Base-by-base conservation (phyloP, 1,139 yeast species). In the Protomyces inundatus region DNA sequence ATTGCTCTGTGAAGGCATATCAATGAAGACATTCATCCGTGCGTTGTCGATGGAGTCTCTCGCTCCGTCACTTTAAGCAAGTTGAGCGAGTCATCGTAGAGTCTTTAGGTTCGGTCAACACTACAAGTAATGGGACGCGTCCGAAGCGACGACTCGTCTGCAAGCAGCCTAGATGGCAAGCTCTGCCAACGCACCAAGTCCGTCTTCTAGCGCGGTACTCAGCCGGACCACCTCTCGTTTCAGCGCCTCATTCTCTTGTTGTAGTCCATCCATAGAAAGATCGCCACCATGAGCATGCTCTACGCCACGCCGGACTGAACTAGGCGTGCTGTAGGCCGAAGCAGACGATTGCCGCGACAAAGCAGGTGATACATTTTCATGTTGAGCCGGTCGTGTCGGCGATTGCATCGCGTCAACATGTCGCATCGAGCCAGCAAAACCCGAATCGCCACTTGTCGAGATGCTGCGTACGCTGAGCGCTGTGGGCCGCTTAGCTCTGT, bases 141-240 rank as follows among this genome's bases (percentile, higher is more conserved):
- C 23, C 23, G 23, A 23, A 23, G 23, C 23, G 2, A 23, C 23
- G 2, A 2, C 23, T 23, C 23, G 2, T 23, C 23, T 23, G 23
- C 23, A 23, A 23, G 23, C 23, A 23, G 23, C 23, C 23, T 23
- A 23, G 23, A 23, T 23, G 10, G 35, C 54, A 12, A 57, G 50
- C 6, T 33, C 55, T 9, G 62, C 62, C 10, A 58, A 40, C 7
- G 56, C 62, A 2, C 62, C 62, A 36, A 58, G 53, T 40, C 62
- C 62, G 9, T 58, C 62, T 16, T 58, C 62, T 39, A 58, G 45
- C n/a, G 46, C 62, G 52, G 34, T 14, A n/a, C 40, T 51, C 56
- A 58, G 36, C n/a, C 62, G 39, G 39, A 33, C 33, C 39, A 58
- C 62, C 35, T 58, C 56, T 23, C 39, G 16, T 45, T 33, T 30